phyloP scores from a whole-genome alignment of 2,329 filamentous ascomycete species.

The Nemania abortiva region DNA sequence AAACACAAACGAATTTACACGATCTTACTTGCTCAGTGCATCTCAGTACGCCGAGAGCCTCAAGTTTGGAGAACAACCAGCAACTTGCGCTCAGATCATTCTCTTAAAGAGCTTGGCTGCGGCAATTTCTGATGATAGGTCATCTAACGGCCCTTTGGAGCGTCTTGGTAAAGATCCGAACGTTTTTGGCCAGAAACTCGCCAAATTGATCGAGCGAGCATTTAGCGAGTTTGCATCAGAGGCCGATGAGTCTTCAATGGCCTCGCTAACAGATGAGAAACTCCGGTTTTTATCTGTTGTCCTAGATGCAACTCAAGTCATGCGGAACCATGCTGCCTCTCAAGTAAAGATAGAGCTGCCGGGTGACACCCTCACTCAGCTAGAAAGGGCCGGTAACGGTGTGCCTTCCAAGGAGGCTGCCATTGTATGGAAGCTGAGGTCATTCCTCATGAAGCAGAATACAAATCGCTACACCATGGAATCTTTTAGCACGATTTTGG shows the following conservation, averaged over 20 bases:
- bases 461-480: constrained; percentile 39
- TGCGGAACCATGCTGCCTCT: constrained; percentile 33
- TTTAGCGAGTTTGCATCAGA: constrained; percentile 43
- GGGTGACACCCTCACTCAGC: constrained; percentile 38
- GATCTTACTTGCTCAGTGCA: constrained; percentile 44
- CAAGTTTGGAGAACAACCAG: constrained; percentile 30
- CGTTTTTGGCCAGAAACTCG: constrained; percentile 42
- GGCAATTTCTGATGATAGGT: constrained; percentile 37
- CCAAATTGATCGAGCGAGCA: constrained; percentile 41
- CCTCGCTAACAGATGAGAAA: constrained; percentile 33
- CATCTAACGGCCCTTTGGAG: constrained; percentile 32
- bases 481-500: constrained; percentile 41
- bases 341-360: constrained; percentile 42
- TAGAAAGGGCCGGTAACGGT: constrained; percentile 42
- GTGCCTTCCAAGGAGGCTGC: constrained; percentile 38
- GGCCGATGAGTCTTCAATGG: constrained; percentile 27
- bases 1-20: constrained; percentile 43
- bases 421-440: constrained; percentile 49
- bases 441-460: constrained; percentile 47
- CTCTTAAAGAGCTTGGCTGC: constrained; percentile 45
- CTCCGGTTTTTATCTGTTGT: constrained; percentile 39
- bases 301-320: constrained; percentile 44
- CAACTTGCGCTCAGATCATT: constrained; percentile 41
- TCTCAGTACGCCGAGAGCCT: constrained; percentile 43
- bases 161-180: constrained; percentile 34